phyloP scores from a whole-genome alignment of 2,329 filamentous ascomycete genomes.

The Beauveria sp. region DNA sequence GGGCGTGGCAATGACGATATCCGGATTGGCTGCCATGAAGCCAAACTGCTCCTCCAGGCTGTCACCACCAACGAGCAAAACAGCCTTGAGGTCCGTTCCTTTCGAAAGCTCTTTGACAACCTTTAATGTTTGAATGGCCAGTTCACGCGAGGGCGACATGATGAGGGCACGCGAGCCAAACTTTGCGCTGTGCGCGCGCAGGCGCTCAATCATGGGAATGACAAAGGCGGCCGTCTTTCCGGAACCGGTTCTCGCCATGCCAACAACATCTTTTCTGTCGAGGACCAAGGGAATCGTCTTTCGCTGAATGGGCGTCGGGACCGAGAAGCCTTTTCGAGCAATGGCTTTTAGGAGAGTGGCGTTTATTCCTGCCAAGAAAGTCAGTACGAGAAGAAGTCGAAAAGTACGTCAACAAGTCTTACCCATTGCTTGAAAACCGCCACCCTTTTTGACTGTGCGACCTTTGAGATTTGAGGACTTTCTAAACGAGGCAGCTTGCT shows the following conservation, averaged over 20 bases:
- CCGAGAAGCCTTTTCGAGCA: constrained; percentile 84
- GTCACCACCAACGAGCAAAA: constrained; percentile 88
- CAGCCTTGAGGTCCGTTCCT: constrained; percentile 85
- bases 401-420: constrained; percentile 12
- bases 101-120: constrained; percentile 91
- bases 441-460: constrained; percentile 84
- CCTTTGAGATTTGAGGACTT: constrained; percentile 78
- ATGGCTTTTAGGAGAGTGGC: constrained; percentile 82
- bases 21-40: constrained; percentile 87
- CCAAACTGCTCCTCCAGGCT: constrained; percentile 92
- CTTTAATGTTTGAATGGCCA: constrained; percentile 90
- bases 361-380: constrained; percentile 53
- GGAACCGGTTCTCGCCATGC: constrained; percentile 97
- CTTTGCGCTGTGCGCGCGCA: constrained; percentile 79
- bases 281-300: constrained; percentile 92
- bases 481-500: constrained; percentile 80
- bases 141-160: constrained; percentile 84
- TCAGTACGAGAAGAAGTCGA: neutral
- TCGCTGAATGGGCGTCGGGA: constrained; percentile 94
- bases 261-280: constrained; percentile 90
- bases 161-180: constrained; percentile 83
- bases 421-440: constrained; percentile 95
- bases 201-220: constrained; percentile 92
- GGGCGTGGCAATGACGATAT: constrained; percentile 94
- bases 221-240: constrained; percentile 98